Percentiles rank a stretch among this genome's conserved stretches.
Conservation (phyloP, 2,329 filamentous ascomycete genomes). For the Anthostomella pinea region DNA sequence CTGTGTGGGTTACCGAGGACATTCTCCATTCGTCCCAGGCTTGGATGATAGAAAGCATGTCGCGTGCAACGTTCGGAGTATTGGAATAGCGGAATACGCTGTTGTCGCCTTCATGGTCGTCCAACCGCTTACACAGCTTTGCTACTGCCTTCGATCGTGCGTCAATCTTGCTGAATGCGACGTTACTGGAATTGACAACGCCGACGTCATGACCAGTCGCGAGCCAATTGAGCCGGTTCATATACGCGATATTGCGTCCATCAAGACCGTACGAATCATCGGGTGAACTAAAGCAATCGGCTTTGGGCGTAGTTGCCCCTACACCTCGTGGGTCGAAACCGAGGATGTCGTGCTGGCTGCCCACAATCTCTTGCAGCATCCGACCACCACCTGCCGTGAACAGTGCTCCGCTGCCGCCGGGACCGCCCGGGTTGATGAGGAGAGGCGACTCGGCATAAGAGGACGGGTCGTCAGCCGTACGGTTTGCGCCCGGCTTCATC, state of each 20-base stretch:
- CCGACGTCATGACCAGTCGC: slow-evolving; percentile 30
- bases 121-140: slow-evolving; percentile 32
- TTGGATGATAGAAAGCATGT: slow-evolving; percentile 41
- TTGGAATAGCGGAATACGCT: slow-evolving; percentile 34
- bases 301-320: slow-evolving; percentile 36
- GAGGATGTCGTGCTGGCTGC: slow-evolving; percentile 41
- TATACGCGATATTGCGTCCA: slow-evolving; percentile 26
- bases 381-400: slow-evolving; percentile 28
- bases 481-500: slow-evolving; percentile 31
- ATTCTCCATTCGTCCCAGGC: slow-evolving; percentile 37
- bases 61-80: slow-evolving; percentile 36
- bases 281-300: slow-evolving; percentile 37
- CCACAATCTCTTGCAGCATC: slow-evolving; percentile 36
- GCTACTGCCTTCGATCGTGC: slow-evolving; percentile 30
- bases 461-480: slow-evolving; percentile 26
- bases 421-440: slow-evolving; percentile 46
- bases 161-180: slow-evolving; percentile 28
- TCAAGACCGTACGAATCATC: slow-evolving; percentile 20
- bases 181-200: slow-evolving; percentile 34
- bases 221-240: slow-evolving; percentile 35
- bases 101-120: slow-evolving; percentile 24
- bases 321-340: slow-evolving; percentile 48
- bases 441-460: slow-evolving; percentile 38
- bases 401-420: slow-evolving; percentile 40
- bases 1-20: slow-evolving; percentile 8